A percentile compares a stretch with the other conserved stretches of the same genome.
phyloP scores from a whole-genome alignment of 306 rosid genomes.

The Biancaea sappan region DNA sequence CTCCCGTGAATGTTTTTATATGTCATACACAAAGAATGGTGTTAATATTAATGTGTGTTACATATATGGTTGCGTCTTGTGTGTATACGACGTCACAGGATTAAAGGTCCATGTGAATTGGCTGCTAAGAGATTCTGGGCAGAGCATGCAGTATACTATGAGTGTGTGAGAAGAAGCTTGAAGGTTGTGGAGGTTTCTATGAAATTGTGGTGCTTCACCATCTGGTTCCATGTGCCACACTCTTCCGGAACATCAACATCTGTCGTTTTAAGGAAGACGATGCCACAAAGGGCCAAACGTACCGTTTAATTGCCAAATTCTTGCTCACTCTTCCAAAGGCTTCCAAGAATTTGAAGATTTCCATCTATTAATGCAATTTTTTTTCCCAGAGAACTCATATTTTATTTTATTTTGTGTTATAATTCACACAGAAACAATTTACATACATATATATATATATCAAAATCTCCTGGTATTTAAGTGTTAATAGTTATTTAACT shows the following conservation, averaged over 20 bases:
- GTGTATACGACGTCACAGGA: conserved; percentile 32
- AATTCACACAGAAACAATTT: too few species aligned
- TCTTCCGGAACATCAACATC: conserved; percentile 20
- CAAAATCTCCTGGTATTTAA: too few species aligned
- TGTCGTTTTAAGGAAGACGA: neutral
- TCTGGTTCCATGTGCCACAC: neutral
- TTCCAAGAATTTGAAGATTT: conserved; percentile 7
- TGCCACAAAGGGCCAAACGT: neutral
- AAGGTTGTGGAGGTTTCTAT: conserved; percentile 20
- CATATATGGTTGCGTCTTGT: too few species aligned
- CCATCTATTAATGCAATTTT: neutral
- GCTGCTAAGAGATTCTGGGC: neutral
- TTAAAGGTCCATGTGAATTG: conserved; percentile 29
- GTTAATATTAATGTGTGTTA: neutral
- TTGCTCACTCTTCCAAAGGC: neutral
- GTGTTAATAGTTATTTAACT: too few species aligned
- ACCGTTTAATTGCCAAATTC: neutral
- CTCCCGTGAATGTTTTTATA: too few species aligned
- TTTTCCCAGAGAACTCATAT: too few species aligned
- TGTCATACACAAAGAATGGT: too few species aligned
- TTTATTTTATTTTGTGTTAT: too few species aligned
- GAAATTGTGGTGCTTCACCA: neutral
- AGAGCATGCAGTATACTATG: fast-evolving
- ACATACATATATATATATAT: too few species aligned
- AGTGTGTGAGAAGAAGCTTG: conserved; percentile 9